Evolutionary conservation across 2,329 filamentous ascomycete genomes (phyloP).

Genomic region (Ramichloridium luteum): DNA sequence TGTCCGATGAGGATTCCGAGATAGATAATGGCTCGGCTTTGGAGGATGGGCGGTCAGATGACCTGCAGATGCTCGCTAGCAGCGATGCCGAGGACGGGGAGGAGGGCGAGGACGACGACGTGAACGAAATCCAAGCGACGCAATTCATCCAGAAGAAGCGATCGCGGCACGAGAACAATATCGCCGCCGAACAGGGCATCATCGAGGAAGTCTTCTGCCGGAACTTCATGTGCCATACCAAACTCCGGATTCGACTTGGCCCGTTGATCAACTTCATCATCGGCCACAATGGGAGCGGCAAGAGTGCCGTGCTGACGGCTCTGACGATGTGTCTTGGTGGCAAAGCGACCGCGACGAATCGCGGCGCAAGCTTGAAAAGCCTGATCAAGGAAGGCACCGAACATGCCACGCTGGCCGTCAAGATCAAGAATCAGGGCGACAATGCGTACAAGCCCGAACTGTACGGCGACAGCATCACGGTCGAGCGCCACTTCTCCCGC

Average conservation of each 20-base stretch:
- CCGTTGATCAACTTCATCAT: constrained; percentile 97
- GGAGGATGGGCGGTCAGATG: constrained; percentile 5
- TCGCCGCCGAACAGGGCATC: constrained; percentile 69
- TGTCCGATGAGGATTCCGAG: constrained; percentile 16
- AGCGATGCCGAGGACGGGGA: constrained; percentile 14
- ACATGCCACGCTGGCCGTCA: constrained; percentile 60
- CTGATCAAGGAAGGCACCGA: constrained; percentile 86
- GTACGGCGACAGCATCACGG: constrained; percentile 73
- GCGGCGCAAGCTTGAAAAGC: constrained; percentile 75
- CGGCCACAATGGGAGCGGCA: constrained; percentile 93
- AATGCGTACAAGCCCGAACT: constrained; percentile 72
- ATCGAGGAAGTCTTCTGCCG: constrained; percentile 75
- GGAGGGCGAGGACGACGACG: constrained; percentile 19
- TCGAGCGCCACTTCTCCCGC: constrained; percentile 80
- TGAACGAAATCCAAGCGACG: constrained; percentile 18
- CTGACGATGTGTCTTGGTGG: constrained; percentile 90
- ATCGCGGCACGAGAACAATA: constrained; percentile 43
- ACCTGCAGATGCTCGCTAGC: constrained; percentile 3
- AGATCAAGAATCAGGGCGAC: constrained; percentile 79
- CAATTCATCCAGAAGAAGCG: constrained; percentile 22
- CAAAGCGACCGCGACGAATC: constrained; percentile 85
- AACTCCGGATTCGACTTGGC: constrained; percentile 71
- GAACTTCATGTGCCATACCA: constrained; percentile 94
- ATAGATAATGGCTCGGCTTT: constrained; percentile 2
- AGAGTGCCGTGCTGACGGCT: constrained; percentile 88